Percentiles rank a stretch among this genome's conserved stretches.
These are phyloP conservation scores for Botrytis aclada DNA, from an alignment of 2,329 filamentous ascomycete genomes.

Conservation along the genomic window DNA sequence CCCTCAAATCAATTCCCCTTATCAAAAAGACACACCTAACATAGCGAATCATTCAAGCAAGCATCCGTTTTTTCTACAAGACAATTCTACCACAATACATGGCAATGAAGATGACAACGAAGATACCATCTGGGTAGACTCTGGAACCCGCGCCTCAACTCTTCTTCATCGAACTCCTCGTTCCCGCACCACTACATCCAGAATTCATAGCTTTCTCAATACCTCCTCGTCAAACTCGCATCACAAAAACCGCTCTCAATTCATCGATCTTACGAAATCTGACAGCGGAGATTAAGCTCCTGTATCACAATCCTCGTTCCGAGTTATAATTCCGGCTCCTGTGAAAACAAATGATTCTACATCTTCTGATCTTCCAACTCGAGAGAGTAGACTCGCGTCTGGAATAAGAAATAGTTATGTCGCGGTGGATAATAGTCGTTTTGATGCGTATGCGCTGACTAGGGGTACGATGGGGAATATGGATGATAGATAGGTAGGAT, in stretches of 20 bases:
- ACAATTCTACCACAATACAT: neutral
- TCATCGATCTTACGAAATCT: neutral
- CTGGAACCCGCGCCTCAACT: neutral
- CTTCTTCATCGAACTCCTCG: neutral
- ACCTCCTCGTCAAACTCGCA: neutral
- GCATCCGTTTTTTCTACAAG: neutral
- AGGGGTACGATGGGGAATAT: constrained; percentile 16
- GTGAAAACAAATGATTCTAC: neutral
- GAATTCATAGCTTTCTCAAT: neutral
- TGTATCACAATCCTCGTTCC: neutral
- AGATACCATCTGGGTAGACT: neutral
- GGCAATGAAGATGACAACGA: neutral
- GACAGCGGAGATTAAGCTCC: neutral
- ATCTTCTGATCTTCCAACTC: neutral
- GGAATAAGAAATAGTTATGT: constrained; percentile 20
- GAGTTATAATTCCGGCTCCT: neutral
- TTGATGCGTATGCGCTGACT: constrained; percentile 27
- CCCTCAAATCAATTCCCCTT: too few species aligned
- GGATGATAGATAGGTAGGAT: neutral
- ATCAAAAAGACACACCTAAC: neutral
- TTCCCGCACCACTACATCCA: neutral
- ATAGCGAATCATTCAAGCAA: neutral
- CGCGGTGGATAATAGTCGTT: constrained; percentile 28
- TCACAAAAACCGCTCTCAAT: neutral
- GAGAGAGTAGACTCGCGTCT: neutral